These are phyloP conservation scores for Datura wrightii DNA, from an alignment of 257 asterid genomes.

Conservation along the genomic window DNA sequence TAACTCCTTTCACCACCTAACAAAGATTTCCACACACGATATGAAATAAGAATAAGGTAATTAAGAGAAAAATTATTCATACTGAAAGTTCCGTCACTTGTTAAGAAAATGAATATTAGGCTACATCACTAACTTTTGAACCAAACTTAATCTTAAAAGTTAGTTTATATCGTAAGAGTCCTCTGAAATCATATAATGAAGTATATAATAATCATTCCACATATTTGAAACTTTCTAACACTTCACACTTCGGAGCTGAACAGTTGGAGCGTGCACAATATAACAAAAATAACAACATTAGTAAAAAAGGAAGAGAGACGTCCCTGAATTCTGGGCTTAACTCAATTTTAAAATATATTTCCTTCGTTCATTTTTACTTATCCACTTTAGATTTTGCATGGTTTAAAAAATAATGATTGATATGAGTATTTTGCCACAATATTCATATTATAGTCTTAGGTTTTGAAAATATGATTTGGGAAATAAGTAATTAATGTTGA, in stretches of 20 bases:
- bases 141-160: background rate
- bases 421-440: no score
- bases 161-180: background rate
- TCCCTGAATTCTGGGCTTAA: no score
- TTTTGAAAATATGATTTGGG: no score
- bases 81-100: background rate
- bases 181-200: background rate
- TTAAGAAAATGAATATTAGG: background rate
- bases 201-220: background rate
- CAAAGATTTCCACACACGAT: background rate
- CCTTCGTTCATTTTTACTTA: no score
- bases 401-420: no score
- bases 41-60: background rate
- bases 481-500: no score
- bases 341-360: no score
- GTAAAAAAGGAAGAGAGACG: background rate
- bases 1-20: slow-evolving; percentile 66
- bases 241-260: background rate
- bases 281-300: background rate
- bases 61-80: background rate
- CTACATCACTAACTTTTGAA: background rate
- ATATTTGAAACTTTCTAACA: background rate
- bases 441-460: no score
- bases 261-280: background rate
- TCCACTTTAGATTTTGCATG: no score